Percentiles rank a stretch among this genome's conserved stretches.
Conservation (phyloP, 352 stramenopile species). For the Phytophthora gonapodyides region DNA sequence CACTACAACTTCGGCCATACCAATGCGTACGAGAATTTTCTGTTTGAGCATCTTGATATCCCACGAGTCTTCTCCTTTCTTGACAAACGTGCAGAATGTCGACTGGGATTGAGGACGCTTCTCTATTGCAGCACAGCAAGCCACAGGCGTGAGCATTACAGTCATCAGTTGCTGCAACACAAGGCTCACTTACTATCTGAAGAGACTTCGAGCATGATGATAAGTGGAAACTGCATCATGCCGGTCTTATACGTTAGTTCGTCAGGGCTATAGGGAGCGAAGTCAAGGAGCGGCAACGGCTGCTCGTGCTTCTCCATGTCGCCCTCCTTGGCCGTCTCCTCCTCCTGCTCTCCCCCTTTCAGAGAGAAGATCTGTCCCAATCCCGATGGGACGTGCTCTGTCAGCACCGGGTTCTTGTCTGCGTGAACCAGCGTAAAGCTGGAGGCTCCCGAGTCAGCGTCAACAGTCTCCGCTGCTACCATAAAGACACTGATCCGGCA, state of each 20-base stretch:
- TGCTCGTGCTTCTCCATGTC: constrained; percentile 15
- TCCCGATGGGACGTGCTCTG: constrained; percentile 50
- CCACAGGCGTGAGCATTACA: constrained; percentile 5
- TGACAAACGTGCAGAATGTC: constrained; percentile 78
- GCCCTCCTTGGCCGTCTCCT: constrained; percentile 8
- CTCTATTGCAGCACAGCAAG: constrained; percentile 19
- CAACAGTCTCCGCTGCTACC: constrained; percentile 66
- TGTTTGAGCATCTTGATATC: constrained; percentile 85
- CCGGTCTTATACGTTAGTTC: constrained; percentile 56
- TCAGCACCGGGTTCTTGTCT: constrained; percentile 44
- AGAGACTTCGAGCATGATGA: constrained; percentile 69
- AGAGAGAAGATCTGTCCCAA: constrained; percentile 61
- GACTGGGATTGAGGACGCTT: constrained; percentile 71
- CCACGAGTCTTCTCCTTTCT: constrained; percentile 48
- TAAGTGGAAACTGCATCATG: constrained; percentile 60
- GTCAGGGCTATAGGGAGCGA: constrained; percentile 38
- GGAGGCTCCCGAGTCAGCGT: constrained; percentile 65
- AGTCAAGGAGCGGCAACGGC: constrained; percentile 41
- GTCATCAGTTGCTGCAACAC: constrained; percentile 1
- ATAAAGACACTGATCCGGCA: constrained; percentile 72
- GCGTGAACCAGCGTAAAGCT: constrained; percentile 57
- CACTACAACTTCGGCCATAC: not conserved
- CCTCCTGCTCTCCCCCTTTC: constrained; percentile 18
- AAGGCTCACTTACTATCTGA: constrained; percentile 41
- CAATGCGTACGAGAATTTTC: constrained; percentile 56